Percentiles rank a stretch among this genome's conserved stretches.
Evolutionary conservation across 352 stramenopile species (phyloP).

Genomic region (Phytopythium boreale): DNA sequence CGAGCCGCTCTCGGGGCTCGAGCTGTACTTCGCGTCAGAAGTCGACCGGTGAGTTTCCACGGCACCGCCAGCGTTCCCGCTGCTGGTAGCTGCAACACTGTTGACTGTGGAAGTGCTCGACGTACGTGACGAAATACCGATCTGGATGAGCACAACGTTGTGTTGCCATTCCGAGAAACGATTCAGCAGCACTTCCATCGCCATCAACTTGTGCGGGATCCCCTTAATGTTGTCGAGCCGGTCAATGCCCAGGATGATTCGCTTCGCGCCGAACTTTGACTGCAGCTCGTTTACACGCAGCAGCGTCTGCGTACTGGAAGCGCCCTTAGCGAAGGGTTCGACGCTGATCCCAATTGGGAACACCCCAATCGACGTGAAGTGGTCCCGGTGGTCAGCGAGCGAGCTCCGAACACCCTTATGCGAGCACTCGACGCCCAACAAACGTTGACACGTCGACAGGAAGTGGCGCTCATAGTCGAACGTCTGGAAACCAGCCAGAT

Average conservation of each 20-base stretch:
- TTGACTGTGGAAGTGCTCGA: slow-evolving; percentile 12
- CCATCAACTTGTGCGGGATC: slow-evolving; percentile 87
- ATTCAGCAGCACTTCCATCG: slow-evolving; percentile 83
- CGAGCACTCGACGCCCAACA: slow-evolving; percentile 68
- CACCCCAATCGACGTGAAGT: slow-evolving; percentile 86
- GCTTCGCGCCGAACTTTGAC: slow-evolving; percentile 74
- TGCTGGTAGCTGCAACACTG: slow-evolving; percentile 14
- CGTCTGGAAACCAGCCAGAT: slow-evolving; percentile 87
- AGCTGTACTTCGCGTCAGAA: slow-evolving; percentile 2
- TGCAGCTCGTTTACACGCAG: slow-evolving; percentile 71
- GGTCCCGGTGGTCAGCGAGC: slow-evolving; percentile 55
- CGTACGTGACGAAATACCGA: slow-evolving; percentile 90
- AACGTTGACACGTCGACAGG: slow-evolving; percentile 74
- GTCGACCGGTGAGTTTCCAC: neutral
- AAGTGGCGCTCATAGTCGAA: slow-evolving; percentile 90
- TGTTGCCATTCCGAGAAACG: slow-evolving; percentile 90
- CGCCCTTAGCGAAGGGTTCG: slow-evolving; percentile 71
- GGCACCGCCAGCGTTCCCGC: slow-evolving; percentile 4
- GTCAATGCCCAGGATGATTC: slow-evolving; percentile 83
- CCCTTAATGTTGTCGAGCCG: slow-evolving; percentile 89
- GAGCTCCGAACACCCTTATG: slow-evolving; percentile 78
- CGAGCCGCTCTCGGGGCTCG: slow-evolving; percentile 5
- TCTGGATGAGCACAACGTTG: slow-evolving; percentile 95
- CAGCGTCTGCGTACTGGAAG: slow-evolving; percentile 50
- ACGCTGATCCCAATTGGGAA: slow-evolving; percentile 87